Base-by-base conservation (phyloP, 2,329 filamentous ascomycete genomes). In the Microcyclospora pomicola region DNA sequence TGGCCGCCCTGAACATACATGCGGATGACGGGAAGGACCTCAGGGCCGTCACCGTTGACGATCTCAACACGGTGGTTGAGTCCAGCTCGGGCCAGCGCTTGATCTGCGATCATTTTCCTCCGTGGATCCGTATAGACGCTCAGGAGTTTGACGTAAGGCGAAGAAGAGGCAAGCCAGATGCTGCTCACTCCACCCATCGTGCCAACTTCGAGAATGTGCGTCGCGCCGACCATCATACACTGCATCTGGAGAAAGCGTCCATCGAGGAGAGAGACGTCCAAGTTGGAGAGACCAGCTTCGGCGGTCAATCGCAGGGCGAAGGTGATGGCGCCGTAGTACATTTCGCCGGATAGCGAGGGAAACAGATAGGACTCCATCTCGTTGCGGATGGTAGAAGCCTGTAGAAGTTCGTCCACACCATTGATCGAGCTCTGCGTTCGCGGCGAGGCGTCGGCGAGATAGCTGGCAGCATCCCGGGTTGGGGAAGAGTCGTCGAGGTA, bases 201-300 rank as follows among this genome's bases (percentile, higher is more conserved):
- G 15, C 49, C 49, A 12, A 51, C 43, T 35, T 51, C 49, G 15
- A 51, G 42, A 9, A 48, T 42, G 32, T 46, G 37, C 29, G 41
- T 45, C 12, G 46, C 49, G n/a, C 39, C 27, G 14, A 44, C 14
- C 5, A 45, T 27, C 37, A 49, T 55, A 36, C 55, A 54, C 33
- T 64, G 62, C 11, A 67, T 46, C 9, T 61, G 53, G 7, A 68
- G 52, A 34, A 56, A 59, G 38, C 62, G 59, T 24, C 61, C 63
- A 32, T 60, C 50, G 7, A 57, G 47, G 1, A 55, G 48, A 3
- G 53, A 52, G 29, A 64, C 53, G 32, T 51, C 53, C 42, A 66
- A 65, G 34, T 55, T 52, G 1, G 59, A 59, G 1, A 68, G 52
- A 6, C 58, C 58, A 2, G 56, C 47, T 9, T 42, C 49, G 2